A percentile compares a stretch with the other conserved stretches of the same genome.
phyloP scores from a whole-genome alignment of 2,329 filamentous ascomycete genomes.

The Tolypocladium capitatum region DNA sequence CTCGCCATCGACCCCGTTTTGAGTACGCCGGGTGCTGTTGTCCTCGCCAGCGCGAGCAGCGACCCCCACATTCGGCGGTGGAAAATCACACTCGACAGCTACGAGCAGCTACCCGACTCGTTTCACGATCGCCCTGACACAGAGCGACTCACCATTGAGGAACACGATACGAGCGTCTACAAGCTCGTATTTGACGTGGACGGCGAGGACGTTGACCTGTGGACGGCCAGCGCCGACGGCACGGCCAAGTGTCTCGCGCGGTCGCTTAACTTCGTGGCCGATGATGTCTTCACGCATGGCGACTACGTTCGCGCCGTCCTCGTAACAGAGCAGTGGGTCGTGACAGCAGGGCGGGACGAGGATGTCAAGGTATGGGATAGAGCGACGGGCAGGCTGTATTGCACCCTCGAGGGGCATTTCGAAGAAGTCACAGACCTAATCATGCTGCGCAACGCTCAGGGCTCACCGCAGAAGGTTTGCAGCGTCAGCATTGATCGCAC shows the following conservation, averaged over 20 bases:
- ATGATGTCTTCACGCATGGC: constrained; percentile 65
- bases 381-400: constrained; percentile 57
- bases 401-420: constrained; percentile 70
- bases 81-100: constrained; percentile 41
- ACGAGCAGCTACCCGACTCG: constrained; percentile 40
- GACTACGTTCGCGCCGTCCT: constrained; percentile 82
- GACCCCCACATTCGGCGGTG: constrained; percentile 70
- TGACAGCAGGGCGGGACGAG: constrained; percentile 85
- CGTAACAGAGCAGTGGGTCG: constrained; percentile 61
- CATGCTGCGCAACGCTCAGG: constrained; percentile 34
- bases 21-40: constrained; percentile 33
- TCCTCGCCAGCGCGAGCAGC: constrained; percentile 68
- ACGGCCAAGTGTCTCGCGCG: constrained; percentile 69
- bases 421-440: constrained; percentile 82
- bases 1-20: constrained; percentile 60
- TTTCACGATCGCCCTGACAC: constrained; percentile 25
- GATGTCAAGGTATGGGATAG: constrained; percentile 83
- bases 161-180: constrained; percentile 88
- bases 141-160: constrained; percentile 45
- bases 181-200: constrained; percentile 56
- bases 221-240: constrained; percentile 89
- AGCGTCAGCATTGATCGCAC: constrained; percentile 88
- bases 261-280: constrained; percentile 52
- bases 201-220: constrained; percentile 57
- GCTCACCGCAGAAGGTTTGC: constrained; percentile 38